Conservation (phyloP, 1,284 basidiomycete species). For the Ceratobasidium sp. region DNA sequence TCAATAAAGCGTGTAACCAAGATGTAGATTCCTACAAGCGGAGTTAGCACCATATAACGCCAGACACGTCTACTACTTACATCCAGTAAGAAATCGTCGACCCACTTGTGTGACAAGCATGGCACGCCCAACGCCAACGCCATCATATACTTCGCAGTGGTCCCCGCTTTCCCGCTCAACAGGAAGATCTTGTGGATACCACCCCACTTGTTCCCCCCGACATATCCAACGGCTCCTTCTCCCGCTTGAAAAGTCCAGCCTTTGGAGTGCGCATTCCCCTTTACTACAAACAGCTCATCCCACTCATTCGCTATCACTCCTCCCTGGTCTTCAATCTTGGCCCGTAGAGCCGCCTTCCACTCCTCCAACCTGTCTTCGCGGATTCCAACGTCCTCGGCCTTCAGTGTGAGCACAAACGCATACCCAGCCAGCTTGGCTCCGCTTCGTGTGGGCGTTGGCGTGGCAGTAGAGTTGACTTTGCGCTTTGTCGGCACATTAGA, state of each 20-base stretch:
- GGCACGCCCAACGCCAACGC: conserved; percentile 88
- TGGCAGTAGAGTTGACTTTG: conserved; percentile 63
- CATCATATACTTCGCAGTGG: conserved; percentile 81
- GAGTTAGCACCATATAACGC: conserved; percentile 4
- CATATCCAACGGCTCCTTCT: conserved; percentile 49
- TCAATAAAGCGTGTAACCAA: conserved; percentile 75
- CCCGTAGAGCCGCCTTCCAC: conserved; percentile 45
- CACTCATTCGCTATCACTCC: conserved; percentile 74
- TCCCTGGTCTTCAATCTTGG: conserved; percentile 64
- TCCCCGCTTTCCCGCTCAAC: conserved; percentile 68
- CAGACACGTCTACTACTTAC: conserved; percentile 54
- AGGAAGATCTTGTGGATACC: conserved; percentile 69
- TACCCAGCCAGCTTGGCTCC: conserved; percentile 60
- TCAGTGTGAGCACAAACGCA: conserved; percentile 64
- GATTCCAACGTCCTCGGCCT: conserved; percentile 50
- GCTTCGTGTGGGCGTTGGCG: conserved; percentile 54
- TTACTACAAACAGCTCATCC: conserved; percentile 70
- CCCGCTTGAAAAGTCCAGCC: conserved; percentile 58
- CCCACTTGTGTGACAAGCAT: conserved; percentile 74
- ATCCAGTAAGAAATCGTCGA: conserved; percentile 60
- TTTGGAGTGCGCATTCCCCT: conserved; percentile 59
- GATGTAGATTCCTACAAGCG: conserved; percentile 53
- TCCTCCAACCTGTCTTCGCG: conserved; percentile 57
- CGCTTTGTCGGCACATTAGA: conserved; percentile 61
- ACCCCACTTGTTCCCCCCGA: conserved; percentile 51